A percentile compares a stretch with the other conserved stretches of the same genome.
phyloP scores from a whole-genome alignment of 345 rosid genomes.

The Salix dunnii region DNA sequence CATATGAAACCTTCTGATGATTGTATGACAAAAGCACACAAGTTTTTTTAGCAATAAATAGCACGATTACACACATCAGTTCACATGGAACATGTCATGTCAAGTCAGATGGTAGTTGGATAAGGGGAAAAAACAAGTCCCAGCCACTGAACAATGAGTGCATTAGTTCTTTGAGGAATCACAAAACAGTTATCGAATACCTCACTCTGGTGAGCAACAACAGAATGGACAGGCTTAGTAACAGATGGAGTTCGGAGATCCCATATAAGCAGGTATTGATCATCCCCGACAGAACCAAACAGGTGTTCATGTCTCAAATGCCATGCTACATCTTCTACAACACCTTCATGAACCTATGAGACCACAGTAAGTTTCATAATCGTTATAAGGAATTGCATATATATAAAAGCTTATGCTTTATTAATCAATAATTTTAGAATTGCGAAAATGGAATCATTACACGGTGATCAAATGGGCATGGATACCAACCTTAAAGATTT shows the following conservation, averaged over 20 bases:
- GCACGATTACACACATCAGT: neutral
- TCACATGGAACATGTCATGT: neutral
- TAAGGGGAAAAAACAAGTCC: neutral
- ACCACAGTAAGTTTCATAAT: neutral
- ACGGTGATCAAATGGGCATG: neutral
- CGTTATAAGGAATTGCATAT: neutral
- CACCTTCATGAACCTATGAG: slow-evolving; percentile 90
- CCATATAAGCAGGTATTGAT: slow-evolving; percentile 88
- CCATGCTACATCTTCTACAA: slow-evolving; percentile 99
- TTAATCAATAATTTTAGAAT: neutral
- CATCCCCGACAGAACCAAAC: slow-evolving; percentile 99
- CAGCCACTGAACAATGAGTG: neutral
- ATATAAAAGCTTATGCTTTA: neutral
- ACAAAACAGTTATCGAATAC: slow-evolving; percentile 28
- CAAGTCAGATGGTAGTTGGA: neutral
- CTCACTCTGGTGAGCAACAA: slow-evolving; percentile 97
- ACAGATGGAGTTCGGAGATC: slow-evolving; percentile 74
- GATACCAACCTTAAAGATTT: slow-evolving; percentile 60
- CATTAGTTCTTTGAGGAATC: neutral
- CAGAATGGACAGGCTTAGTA: slow-evolving; percentile 76
- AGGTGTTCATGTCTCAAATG: slow-evolving; percentile 91
- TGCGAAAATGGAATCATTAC: neutral
- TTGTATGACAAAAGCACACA: neutral
- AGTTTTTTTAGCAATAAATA: neutral
- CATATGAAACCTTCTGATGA: neutral